These are phyloP conservation scores for Pseudogymnoascus sp. DNA, from an alignment of 2,329 filamentous ascomycete genomes.

Conservation along the genomic window DNA sequence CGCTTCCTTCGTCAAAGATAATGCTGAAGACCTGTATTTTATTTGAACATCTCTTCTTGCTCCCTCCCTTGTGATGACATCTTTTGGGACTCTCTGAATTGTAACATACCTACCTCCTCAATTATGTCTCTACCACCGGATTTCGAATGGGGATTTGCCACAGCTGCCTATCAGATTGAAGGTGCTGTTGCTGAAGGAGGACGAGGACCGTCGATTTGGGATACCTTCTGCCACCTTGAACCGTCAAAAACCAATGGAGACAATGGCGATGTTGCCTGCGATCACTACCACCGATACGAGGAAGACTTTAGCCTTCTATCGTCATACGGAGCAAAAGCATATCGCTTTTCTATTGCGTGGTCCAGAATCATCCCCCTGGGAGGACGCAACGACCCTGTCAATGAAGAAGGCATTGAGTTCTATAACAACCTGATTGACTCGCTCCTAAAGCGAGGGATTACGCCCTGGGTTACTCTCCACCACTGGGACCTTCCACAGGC, in stretches of 20 bases:
- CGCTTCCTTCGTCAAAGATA: not conserved
- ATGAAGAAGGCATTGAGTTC: slow-evolving; percentile 37
- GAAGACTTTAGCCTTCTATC: slow-evolving; percentile 36
- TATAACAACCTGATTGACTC: slow-evolving; percentile 41
- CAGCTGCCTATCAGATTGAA: slow-evolving; percentile 37
- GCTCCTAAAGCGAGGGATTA: slow-evolving; percentile 34
- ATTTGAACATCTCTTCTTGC: not conserved
- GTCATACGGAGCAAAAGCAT: slow-evolving; percentile 32
- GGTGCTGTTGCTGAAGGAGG: slow-evolving; percentile 35
- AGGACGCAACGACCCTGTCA: slow-evolving; percentile 34
- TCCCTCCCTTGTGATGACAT: not conserved
- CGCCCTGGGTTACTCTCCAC: slow-evolving; percentile 37
- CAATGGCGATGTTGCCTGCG: slow-evolving; percentile 39
- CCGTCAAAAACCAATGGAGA: slow-evolving; percentile 23
- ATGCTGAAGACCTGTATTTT: not conserved
- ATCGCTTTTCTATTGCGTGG: slow-evolving; percentile 41
- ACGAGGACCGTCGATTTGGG: slow-evolving; percentile 31
- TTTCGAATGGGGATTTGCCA: slow-evolving; percentile 36
- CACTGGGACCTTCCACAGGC: slow-evolving; percentile 34
- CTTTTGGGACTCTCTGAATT: slow-evolving; percentile 4
- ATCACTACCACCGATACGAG: slow-evolving; percentile 43
- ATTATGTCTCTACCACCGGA: slow-evolving; percentile 25
- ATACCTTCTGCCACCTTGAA: slow-evolving; percentile 29
- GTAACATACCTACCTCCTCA: not conserved
- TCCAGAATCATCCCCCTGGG: slow-evolving; percentile 41